Conservation (phyloP, 2,329 filamentous ascomycete genomes). For the Polytolypa hystricis region DNA sequence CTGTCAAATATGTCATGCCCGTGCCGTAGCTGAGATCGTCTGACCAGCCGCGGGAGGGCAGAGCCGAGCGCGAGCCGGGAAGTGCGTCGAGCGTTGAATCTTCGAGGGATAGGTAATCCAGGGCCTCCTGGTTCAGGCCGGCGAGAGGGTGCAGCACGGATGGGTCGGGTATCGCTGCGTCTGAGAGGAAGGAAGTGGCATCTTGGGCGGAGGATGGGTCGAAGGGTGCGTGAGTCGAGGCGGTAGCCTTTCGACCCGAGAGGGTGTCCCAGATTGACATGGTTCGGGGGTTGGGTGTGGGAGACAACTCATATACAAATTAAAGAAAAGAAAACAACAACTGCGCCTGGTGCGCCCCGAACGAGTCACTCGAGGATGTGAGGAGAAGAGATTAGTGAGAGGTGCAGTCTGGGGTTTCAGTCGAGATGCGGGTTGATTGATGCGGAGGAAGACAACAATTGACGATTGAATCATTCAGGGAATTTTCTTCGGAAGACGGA, state of each 20-base stretch:
- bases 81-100: constrained; percentile 80
- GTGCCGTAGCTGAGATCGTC: constrained; percentile 98
- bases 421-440: no score
- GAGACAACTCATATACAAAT: constrained; percentile 18
- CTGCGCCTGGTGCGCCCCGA: no score
- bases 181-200: constrained; percentile 75
- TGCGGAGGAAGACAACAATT: no score
- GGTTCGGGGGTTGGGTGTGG: constrained; percentile 15
- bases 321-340: no score
- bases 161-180: constrained; percentile 69
- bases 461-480: no score
- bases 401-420: no score
- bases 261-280: constrained; percentile 53
- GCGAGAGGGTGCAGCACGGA: constrained; percentile 85
- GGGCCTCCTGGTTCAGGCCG: constrained; percentile 79
- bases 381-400: no score
- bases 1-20: constrained; percentile 85
- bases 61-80: constrained; percentile 72
- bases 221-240: constrained; percentile 47
- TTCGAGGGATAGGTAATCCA: constrained; percentile 92
- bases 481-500: no score
- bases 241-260: constrained; percentile 47
- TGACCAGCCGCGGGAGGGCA: constrained; percentile 93
- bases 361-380: no score
- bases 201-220: constrained; percentile 65